Evolutionary conservation across 108 stramenopile species (phyloP).

Genomic region (Nitzschia sp.): DNA sequence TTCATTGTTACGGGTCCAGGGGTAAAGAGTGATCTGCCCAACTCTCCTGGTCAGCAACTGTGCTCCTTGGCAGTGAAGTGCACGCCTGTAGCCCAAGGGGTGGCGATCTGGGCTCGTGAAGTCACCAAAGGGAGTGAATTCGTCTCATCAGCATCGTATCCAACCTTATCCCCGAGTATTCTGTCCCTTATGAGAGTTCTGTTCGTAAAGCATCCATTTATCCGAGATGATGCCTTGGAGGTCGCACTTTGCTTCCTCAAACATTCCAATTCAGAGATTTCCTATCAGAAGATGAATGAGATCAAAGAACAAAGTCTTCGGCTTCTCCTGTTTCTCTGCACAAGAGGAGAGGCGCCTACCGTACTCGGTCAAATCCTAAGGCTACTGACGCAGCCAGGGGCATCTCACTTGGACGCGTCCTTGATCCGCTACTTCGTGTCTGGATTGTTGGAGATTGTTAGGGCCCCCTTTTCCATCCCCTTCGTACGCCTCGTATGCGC

Average conservation of each 20-base stretch:
- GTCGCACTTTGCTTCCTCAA: constrained; percentile 69
- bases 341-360: constrained; percentile 57
- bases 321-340: constrained; percentile 63
- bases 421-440: constrained; percentile 76
- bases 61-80: constrained; percentile 64
- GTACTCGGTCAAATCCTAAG: constrained; percentile 54
- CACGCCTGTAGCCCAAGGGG: constrained; percentile 70
- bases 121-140: constrained; percentile 63
- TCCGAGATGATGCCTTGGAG: constrained; percentile 54
- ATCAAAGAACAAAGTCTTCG: constrained; percentile 86
- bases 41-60: constrained; percentile 64
- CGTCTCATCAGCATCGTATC: constrained; percentile 71
- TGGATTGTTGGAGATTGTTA: constrained; percentile 64
- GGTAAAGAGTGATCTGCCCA: constrained; percentile 2
- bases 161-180: constrained; percentile 75
- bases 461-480: constrained; percentile 65
- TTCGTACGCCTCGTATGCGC: constrained; percentile 51
- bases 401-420: constrained; percentile 70
- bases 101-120: constrained; percentile 80
- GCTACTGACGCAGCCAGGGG: constrained; percentile 49
- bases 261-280: constrained; percentile 80
- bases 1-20: constrained; percentile 51
- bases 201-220: constrained; percentile 66
- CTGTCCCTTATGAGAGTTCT: constrained; percentile 68
- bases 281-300: constrained; percentile 79